phyloP scores from a whole-genome alignment of 2,329 filamentous ascomycete genomes.

The Sphaerostilbella broomeana region DNA sequence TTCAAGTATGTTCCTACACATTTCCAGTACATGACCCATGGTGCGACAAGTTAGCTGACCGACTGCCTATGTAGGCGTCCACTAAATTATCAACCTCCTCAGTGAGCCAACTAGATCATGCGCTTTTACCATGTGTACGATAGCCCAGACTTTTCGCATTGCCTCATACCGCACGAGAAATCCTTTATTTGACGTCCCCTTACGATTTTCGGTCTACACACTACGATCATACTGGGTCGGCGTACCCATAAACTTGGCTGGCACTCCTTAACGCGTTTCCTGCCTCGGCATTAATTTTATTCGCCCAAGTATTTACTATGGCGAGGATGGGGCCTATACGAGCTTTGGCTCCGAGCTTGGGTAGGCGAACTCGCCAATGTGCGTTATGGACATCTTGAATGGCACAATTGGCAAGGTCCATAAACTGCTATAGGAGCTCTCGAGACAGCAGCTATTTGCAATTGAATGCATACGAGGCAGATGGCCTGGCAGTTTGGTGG shows the following conservation, averaged over 20 bases:
- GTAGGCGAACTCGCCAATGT: no score
- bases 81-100: conserved; percentile 74
- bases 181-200: conserved; percentile 17
- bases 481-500: conserved; percentile 9
- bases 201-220: conserved; percentile 20
- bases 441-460: neutral
- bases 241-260: conserved; percentile 6
- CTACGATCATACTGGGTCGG: conserved; percentile 15
- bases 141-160: conserved; percentile 15
- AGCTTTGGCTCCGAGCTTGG: conserved; percentile 3
- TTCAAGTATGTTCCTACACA: conserved; percentile 68
- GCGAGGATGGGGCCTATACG: neutral
- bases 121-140: conserved; percentile 18
- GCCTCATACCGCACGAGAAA: conserved; percentile 15
- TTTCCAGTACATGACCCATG: conserved; percentile 24
- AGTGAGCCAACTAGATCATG: conserved; percentile 26
- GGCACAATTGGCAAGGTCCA: conserved; percentile 3
- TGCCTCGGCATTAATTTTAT: neutral
- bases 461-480: conserved; percentile 6
- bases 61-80: conserved; percentile 26
- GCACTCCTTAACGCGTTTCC: neutral
- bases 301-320: neutral
- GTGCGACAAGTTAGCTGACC: neutral
- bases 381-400: no score
- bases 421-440: conserved; percentile 1